Percentiles rank a stretch among this genome's conserved stretches.
phyloP scores from a whole-genome alignment of 345 rosid species.

The Aethionema arabicum region DNA sequence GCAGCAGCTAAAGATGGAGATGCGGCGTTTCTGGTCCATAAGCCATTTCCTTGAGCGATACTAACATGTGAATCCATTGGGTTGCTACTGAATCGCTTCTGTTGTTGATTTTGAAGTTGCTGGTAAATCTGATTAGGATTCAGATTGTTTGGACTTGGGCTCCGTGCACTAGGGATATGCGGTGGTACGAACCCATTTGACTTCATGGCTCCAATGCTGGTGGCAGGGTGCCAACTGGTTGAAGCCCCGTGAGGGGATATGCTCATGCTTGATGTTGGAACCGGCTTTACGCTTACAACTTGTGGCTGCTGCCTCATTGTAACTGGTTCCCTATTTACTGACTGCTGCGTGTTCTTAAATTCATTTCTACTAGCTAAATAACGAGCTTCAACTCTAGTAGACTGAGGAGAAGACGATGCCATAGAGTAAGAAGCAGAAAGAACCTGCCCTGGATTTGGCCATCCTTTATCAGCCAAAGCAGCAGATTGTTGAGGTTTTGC shows the following conservation, averaged over 20 bases:
- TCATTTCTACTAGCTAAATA: constrained; percentile 52
- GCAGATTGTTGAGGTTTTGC: constrained; percentile 57
- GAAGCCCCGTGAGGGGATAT: constrained; percentile 49
- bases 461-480: constrained; percentile 51
- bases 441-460: constrained; percentile 50
- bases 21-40: constrained; percentile 49
- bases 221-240: constrained; percentile 52
- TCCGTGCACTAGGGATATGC: constrained; percentile 43
- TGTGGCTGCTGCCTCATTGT: constrained; percentile 71
- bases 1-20: constrained; percentile 68
- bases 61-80: constrained; percentile 44
- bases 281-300: constrained; percentile 49
- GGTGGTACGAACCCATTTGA: constrained; percentile 53
- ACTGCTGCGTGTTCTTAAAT: constrained; percentile 53
- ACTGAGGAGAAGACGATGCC: constrained; percentile 50
- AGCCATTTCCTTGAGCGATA: constrained; percentile 48
- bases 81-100: constrained; percentile 48
- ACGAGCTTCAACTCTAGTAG: constrained; percentile 51
- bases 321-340: constrained; percentile 57
- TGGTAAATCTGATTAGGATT: constrained; percentile 53
- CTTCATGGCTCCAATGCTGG: constrained; percentile 50
- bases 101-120: constrained; percentile 59
- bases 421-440: constrained; percentile 51
- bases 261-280: constrained; percentile 48
- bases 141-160: constrained; percentile 42